These are phyloP conservation scores for Tolypocladium ophioglossoides DNA, from an alignment of 2,329 filamentous ascomycete genomes.

Conservation along the genomic window DNA sequence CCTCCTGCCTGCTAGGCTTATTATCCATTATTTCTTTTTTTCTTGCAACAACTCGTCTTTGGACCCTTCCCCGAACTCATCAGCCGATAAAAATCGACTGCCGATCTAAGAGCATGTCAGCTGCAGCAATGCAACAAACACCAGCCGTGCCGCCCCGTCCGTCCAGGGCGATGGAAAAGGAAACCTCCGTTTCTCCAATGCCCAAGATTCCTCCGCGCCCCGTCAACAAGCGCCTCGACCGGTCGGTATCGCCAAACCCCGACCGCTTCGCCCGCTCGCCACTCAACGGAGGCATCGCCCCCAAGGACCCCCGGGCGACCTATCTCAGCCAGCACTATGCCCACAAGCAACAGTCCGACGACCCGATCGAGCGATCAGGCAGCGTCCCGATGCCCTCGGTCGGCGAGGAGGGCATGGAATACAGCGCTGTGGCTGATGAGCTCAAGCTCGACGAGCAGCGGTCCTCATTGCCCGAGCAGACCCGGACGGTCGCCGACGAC, in stretches of 20 bases:
- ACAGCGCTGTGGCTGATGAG: slow-evolving; percentile 51
- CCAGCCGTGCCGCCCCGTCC: slow-evolving; percentile 50
- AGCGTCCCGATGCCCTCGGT: slow-evolving; percentile 77
- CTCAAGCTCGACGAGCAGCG: slow-evolving; percentile 17
- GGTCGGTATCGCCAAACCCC: slow-evolving; percentile 66
- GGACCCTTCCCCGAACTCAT: background rate
- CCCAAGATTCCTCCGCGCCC: slow-evolving; percentile 77
- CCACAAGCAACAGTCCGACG: slow-evolving; percentile 21
- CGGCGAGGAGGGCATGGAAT: slow-evolving; percentile 85
- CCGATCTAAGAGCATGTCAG: slow-evolving; percentile 29
- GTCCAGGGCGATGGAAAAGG: slow-evolving; percentile 36
- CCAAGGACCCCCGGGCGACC: slow-evolving; percentile 31
- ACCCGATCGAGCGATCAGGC: slow-evolving; percentile 49
- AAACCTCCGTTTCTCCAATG: slow-evolving; percentile 24
- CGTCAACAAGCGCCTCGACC: slow-evolving; percentile 55
- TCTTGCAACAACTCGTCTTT: background rate
- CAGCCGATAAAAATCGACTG: background rate
- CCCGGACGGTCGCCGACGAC: slow-evolving; percentile 67
- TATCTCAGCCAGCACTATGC: slow-evolving; percentile 23
- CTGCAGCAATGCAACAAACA: slow-evolving; percentile 36
- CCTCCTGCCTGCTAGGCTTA: background rate
- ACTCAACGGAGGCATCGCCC: slow-evolving; percentile 58
- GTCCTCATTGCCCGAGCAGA: slow-evolving; percentile 53
- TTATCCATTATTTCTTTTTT: too few species aligned
- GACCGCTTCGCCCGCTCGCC: slow-evolving; percentile 79